Conservation (phyloP, 352 stramenopile genomes). For the Phytophthora citricola region DNA sequence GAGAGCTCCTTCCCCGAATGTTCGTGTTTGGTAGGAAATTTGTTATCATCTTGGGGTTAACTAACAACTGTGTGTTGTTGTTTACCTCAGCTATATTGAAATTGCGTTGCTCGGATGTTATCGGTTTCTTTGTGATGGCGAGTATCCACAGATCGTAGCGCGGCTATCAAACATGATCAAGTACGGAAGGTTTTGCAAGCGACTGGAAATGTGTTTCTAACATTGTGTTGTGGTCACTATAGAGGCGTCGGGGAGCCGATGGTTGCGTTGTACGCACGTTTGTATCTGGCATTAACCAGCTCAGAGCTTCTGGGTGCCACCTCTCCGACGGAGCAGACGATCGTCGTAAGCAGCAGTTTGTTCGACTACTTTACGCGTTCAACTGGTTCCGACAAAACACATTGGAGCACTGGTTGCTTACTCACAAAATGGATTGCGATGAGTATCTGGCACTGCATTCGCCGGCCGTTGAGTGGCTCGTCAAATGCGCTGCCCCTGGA, state of each 20-base stretch:
- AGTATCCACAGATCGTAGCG: slow-evolving; percentile 87
- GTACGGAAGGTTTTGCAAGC: slow-evolving; percentile 37
- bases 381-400: slow-evolving; percentile 69
- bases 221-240: slow-evolving; percentile 21
- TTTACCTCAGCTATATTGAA: slow-evolving; percentile 77
- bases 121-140: slow-evolving; percentile 90
- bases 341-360: slow-evolving; percentile 72
- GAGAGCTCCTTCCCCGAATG: slow-evolving; percentile 91
- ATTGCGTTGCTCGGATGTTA: slow-evolving; percentile 90
- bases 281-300: slow-evolving; percentile 83
- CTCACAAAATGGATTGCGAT: slow-evolving; percentile 58
- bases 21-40: slow-evolving; percentile 32
- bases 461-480: slow-evolving; percentile 88
- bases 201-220: slow-evolving; percentile 14
- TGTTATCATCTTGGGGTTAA: neutral
- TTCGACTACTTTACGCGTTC: slow-evolving; percentile 91
- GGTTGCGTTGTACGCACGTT: slow-evolving; percentile 84
- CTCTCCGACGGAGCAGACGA: slow-evolving; percentile 43
- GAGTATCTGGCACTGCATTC: slow-evolving; percentile 86
- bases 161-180: slow-evolving; percentile 90
- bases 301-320: slow-evolving; percentile 57
- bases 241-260: slow-evolving; percentile 90
- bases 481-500: slow-evolving; percentile 67
- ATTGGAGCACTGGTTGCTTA: slow-evolving; percentile 55
- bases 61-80: slow-evolving; percentile 1